Conservation (phyloP, 2,329 filamentous ascomycete species). For the Mycogone perniciosa region DNA sequence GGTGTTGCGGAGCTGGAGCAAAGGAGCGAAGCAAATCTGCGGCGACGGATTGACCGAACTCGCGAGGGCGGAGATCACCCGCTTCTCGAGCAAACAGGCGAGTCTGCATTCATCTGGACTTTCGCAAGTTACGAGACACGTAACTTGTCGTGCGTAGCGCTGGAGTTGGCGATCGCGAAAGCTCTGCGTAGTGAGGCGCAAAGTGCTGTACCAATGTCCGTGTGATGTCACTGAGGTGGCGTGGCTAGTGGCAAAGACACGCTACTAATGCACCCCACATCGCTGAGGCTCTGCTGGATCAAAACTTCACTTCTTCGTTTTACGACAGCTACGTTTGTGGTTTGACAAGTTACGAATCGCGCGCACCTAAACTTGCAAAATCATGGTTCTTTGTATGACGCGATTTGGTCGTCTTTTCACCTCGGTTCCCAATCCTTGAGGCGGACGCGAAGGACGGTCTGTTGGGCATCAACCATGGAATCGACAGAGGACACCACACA, state of each 20-base stretch:
- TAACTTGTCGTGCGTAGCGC: not conserved
- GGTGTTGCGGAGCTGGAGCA: conserved; percentile 57
- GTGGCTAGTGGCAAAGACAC: not conserved
- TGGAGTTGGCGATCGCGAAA: not conserved
- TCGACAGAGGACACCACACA: not conserved
- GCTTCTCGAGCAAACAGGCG: conserved; percentile 70
- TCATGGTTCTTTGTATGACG: not conserved
- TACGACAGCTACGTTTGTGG: no score
- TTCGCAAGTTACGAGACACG: not conserved
- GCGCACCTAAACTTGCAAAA: not conserved
- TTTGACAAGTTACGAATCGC: no score
- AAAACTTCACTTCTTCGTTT: no score
- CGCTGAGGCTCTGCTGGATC: not conserved
- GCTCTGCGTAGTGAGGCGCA: no score
- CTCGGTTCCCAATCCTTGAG: not conserved
- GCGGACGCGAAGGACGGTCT: not conserved
- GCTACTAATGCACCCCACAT: conserved; percentile 12
- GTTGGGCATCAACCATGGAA: not conserved
- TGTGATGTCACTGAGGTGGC: conserved; percentile 8
- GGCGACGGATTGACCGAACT: conserved; percentile 59
- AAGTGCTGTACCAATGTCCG: not conserved
- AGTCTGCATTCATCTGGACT: conserved; percentile 56
- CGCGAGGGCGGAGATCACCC: conserved; percentile 57
- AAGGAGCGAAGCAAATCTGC: conserved; percentile 63
- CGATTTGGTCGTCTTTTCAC: not conserved